Base-by-base conservation (phyloP, 1,284 basidiomycete species). In the Hortiboletus rubellus region DNA sequence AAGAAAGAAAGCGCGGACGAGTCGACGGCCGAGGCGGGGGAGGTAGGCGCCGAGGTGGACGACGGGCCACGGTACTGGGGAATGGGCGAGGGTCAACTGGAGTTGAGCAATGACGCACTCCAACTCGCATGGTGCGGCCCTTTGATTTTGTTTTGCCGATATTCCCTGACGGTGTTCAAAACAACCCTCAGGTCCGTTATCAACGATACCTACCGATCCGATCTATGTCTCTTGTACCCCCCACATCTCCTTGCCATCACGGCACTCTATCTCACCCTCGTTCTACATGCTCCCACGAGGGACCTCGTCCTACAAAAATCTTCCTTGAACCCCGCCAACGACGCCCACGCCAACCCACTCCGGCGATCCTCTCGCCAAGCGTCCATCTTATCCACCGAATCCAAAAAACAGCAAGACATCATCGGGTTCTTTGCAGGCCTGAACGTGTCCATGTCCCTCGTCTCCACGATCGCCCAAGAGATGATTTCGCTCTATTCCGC, bases 191-290 rank as follows among this genome's bases (percentile, higher is more conserved):
- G 94, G 93, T 94, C 96, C 71, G 85, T 98, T 62, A 87, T 98
- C 68, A 99, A 98, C 76, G 97, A 99, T 73, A 94, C 91, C 0
- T 98, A 95, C 71, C 87, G 94, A 50, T 94, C 92, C 2, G 91
- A 96, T 54, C 77, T 98, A 12, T 93, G 92, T 64, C 84, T 98
- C 11, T 76, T 97, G 37, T 91, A 98, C 67, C 94, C 96, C 0
- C 96, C 96, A 0, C 94, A 98, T 72, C 81, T 98, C 56, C 90
- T 98, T 59, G 95, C 96, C 17, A 83, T 98, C 59, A 88, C 95
- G 0, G 89, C 94, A 0, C 82, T 98, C 55, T 98, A 94, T 74
- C 83, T 98, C 58, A 88, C 89, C 0, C 86, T 94, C 66, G 82
- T 89, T 46, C 78, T 89, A 8, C 84, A 91, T 66, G 72, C 76